Evolutionary conservation across 2,329 filamentous ascomycete species (phyloP).

Genomic region (Alternaria ventricosa): DNA sequence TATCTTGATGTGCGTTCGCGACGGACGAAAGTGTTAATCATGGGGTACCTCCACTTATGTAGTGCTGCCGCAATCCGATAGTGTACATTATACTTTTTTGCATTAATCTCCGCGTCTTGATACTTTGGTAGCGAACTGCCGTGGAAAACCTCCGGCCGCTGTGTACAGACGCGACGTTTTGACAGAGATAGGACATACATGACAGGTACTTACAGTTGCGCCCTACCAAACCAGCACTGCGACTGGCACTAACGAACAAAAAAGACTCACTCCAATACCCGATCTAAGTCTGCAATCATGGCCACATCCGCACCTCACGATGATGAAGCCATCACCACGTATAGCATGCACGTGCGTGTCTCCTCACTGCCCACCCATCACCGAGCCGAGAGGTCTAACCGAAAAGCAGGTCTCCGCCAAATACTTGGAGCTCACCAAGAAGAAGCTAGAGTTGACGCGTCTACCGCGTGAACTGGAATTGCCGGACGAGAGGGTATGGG

Average conservation of each 20-base stretch:
- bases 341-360: constrained; percentile 44
- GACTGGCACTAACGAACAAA: not conserved
- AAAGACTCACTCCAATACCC: not conserved
- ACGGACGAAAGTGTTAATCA: not conserved
- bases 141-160: not conserved
- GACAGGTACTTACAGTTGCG: not conserved
- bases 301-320: constrained; percentile 2
- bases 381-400: not conserved
- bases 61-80: not conserved
- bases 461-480: constrained; percentile 65
- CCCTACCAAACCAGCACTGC: too few relatives aligned
- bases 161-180: not conserved
- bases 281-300: not conserved
- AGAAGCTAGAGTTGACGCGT: constrained; percentile 71
- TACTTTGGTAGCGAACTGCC: not conserved
- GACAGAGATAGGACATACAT: not conserved
- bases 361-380: not conserved
- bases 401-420: constrained; percentile 65
- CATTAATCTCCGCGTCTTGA: not conserved
- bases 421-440: constrained; percentile 70
- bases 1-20: constrained; percentile 15
- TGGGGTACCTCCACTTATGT: not conserved
- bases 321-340: constrained; percentile 34
- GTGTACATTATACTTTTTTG: not conserved
- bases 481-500: constrained; percentile 60